Conservation (phyloP, 139 green algal genomes). For the Pedinophyceae sp. region DNA sequence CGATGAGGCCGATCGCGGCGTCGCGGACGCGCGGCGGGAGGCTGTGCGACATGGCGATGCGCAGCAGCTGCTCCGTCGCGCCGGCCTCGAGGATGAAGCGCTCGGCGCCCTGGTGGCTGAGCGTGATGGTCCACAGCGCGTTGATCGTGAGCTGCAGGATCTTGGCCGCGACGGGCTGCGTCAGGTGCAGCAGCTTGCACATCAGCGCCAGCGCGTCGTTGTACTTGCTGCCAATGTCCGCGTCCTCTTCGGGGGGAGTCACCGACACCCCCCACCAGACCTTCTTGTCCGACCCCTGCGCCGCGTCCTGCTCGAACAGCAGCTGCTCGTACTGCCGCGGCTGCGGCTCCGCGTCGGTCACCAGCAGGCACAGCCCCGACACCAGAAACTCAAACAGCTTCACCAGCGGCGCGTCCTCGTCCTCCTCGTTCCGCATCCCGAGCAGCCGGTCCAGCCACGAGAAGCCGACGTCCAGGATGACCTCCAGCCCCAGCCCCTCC, state of each 20-base stretch:
- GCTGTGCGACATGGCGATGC: conserved; percentile 7
- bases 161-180: conserved; percentile 22
- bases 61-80: not conserved
- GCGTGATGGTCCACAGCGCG: conserved; percentile 31
- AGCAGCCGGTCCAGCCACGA: conserved; percentile 46
- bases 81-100: conserved; percentile 18
- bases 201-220: conserved; percentile 38
- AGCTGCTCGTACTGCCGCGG: conserved; percentile 14
- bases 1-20: conserved; percentile 33
- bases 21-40: conserved; percentile 26
- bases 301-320: conserved; percentile 11
- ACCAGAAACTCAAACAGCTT: conserved; percentile 75
- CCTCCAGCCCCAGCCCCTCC: conserved; percentile 38
- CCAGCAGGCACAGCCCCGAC: conserved; percentile 53
- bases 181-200: conserved; percentile 23
- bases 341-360: conserved; percentile 39
- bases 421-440: not conserved
- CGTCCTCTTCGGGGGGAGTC: conserved; percentile 17
- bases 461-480: conserved; percentile 48
- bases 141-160: conserved; percentile 27
- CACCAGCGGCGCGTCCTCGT: conserved; percentile 30
- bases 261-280: conserved; percentile 47
- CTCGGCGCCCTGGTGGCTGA: conserved; percentile 30
- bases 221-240: conserved; percentile 17
- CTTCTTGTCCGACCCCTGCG: not conserved